Base-by-base conservation (phyloP, 2,329 filamentous ascomycete genomes). In the Apiospora marii region DNA sequence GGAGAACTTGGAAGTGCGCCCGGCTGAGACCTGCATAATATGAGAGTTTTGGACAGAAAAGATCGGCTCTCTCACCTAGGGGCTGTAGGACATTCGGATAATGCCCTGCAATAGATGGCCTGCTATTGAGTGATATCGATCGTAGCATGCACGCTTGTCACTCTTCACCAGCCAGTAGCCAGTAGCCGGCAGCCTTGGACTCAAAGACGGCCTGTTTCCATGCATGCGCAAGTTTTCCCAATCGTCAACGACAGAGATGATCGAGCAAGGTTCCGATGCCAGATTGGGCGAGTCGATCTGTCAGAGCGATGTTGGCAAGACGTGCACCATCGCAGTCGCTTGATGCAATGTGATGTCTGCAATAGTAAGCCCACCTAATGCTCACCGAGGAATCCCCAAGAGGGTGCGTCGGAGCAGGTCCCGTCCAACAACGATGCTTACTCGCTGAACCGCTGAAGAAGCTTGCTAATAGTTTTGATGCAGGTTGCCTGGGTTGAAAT, bases 51-150 rank as follows among this genome's bases (percentile, higher is more conserved):
- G 8, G 19, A 24, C 14, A 24, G n/a, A 16, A 6, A 37, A n/a
- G 34, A n/a, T 61, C 16, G 53, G 53, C 53, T 61, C 30, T 30
- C 48, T 53, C 53, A 37, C 5, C 19, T 37, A 61, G 27, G 27
- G 14, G 7, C 22, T 37, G 53, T 37, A 61, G 30, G 30, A 37
- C 53, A 19, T 64, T 64, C 58, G 58, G 58, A 64, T 64, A 24
- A 41, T 37, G 58, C 58, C 58, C 58, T 64, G 58, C 58, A 64
- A 41, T 64, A 64, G 34, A 34, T 41, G 19, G 58, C 19, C 34
- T 64, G 58, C 19, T 41, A 64, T n/a, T 8, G 34, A 41, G 58
- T 64, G 22, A 41, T 41, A 37, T 41, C 14, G 58, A 64, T 64
- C 19, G 34, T 10, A 19, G 34, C 58, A 41, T 64, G 34, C 19